A percentile compares a stretch with the other conserved stretches of the same genome.
These are phyloP conservation scores for Tetradesmus lagerheimii DNA, from an alignment of 139 green algal species.

Conservation along the genomic window DNA sequence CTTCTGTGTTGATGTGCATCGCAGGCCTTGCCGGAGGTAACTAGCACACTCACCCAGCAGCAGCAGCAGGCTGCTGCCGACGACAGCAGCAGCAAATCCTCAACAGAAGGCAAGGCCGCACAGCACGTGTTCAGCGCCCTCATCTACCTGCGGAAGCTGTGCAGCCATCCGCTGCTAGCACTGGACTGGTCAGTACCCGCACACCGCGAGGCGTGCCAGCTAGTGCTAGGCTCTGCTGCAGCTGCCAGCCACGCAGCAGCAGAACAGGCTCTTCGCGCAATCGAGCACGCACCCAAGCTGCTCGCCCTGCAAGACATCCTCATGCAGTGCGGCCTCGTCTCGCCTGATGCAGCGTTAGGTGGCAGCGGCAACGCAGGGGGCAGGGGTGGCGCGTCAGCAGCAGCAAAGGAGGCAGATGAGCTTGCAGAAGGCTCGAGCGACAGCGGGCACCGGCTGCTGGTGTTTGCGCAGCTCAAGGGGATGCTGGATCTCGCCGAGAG, in stretches of 20 bases:
- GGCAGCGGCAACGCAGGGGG: slow-evolving; percentile 12
- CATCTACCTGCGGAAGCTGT: slow-evolving; percentile 95
- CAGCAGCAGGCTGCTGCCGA: slow-evolving; percentile 50
- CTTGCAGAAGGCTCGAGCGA: slow-evolving; percentile 5
- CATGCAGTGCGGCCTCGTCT: slow-evolving; percentile 86
- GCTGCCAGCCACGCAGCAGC: slow-evolving; percentile 47
- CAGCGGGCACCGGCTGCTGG: slow-evolving; percentile 88
- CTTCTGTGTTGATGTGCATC: too few species aligned
- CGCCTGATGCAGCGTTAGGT: neutral
- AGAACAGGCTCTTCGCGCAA: slow-evolving; percentile 49
- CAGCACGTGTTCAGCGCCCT: slow-evolving; percentile 81
- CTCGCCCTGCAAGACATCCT: slow-evolving; percentile 91
- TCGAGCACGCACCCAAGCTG: slow-evolving; percentile 94
- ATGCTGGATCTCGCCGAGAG: slow-evolving; percentile 94
- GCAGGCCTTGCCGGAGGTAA: slow-evolving; percentile 15
- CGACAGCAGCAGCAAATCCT: neutral
- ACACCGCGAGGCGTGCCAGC: slow-evolving; percentile 69
- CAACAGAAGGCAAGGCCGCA: slow-evolving; percentile 6
- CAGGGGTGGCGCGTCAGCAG: neutral
- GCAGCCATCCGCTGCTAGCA: slow-evolving; percentile 94
- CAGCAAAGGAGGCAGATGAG: slow-evolving; percentile 1
- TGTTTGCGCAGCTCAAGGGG: slow-evolving; percentile 95
- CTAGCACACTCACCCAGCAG: neutral
- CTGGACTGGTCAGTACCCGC: slow-evolving; percentile 71
- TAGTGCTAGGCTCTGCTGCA: slow-evolving; percentile 30